A percentile compares a stretch with the other conserved stretches of the same genome.
Conservation (phyloP, 805 yeast genomes). For the Kodamaea kakaduensis region DNA sequence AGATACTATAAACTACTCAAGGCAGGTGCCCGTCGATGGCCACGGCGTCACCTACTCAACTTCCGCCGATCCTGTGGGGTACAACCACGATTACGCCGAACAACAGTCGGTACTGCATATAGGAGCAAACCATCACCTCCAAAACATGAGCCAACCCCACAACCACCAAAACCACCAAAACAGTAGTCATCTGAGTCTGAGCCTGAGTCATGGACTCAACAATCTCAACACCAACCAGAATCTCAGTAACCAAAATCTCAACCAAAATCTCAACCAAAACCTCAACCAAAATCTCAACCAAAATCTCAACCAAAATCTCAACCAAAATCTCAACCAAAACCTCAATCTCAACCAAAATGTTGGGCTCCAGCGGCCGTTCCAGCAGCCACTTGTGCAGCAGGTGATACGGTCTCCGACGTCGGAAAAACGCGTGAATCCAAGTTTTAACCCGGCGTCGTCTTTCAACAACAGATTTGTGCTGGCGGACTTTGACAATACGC, state of each 20-base stretch:
- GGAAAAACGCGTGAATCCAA: background rate
- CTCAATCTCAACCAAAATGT: background rate
- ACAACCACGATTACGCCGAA: slow-evolving; percentile 12
- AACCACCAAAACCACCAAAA: background rate
- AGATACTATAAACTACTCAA: slow-evolving; percentile 36
- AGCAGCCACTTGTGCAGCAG: slow-evolving; percentile 1
- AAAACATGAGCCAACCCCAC: slow-evolving; percentile 2
- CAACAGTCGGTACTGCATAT: slow-evolving; percentile 2
- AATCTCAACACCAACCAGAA: background rate
- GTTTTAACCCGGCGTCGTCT: background rate
- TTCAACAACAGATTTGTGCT: slow-evolving; percentile 15
- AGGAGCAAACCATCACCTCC: slow-evolving; percentile 3
- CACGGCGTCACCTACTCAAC: slow-evolving; percentile 32
- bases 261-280: background rate
- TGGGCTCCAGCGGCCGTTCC: background rate
- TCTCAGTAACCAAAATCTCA: slow-evolving; percentile 2
- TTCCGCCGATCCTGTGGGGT: slow-evolving; percentile 26
- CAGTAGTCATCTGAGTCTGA: slow-evolving; percentile 1
- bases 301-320: slow-evolving; percentile 10
- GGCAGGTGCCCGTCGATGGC: slow-evolving; percentile 38
- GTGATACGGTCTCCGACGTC: background rate
- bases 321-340: slow-evolving; percentile 6
- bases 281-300: background rate
- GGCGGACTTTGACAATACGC: slow-evolving; percentile 36
- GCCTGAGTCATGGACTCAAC: background rate